Evolutionary conservation across 2,329 filamentous ascomycete species (phyloP).

Genomic region (Colletotrichum somersetense): DNA sequence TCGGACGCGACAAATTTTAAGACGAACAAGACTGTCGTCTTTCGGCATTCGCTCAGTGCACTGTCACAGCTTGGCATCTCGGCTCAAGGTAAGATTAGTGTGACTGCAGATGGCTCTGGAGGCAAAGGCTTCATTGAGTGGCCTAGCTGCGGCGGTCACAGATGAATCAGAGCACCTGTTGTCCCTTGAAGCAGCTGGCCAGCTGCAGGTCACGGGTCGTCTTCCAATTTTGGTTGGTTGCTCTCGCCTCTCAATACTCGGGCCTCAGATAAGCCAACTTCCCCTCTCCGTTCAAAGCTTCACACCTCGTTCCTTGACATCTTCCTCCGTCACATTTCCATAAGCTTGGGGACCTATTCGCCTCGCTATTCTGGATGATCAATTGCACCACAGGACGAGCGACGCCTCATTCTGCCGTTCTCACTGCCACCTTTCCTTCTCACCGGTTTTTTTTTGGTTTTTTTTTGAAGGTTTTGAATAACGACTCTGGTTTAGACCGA

Average conservation of each 20-base stretch:
- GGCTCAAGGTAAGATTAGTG: neutral
- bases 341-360: too few relatives aligned
- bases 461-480: too few relatives aligned
- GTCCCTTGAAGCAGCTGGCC: neutral
- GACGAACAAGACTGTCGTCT: neutral
- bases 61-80: neutral
- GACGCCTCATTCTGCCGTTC: neutral
- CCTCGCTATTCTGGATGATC: neutral
- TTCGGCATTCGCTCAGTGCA: neutral
- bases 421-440: neutral
- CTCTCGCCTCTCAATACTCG: neutral
- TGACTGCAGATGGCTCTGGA: neutral
- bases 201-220: conserved; percentile 23
- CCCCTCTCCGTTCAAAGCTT: conserved; percentile 3
- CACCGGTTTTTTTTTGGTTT: neutral
- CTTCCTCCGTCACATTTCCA: neutral
- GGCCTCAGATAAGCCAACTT: neutral
- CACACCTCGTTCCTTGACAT: neutral
- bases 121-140: neutral
- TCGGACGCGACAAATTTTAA: neutral
- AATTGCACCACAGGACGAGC: neutral
- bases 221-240: neutral
- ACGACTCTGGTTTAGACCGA: neutral
- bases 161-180: neutral
- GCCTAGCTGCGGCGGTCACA: neutral